Percentiles rank a stretch among this genome's conserved stretches.
Conservation (phyloP, 2,329 filamentous ascomycete species). For the Blumeria hordei region DNA sequence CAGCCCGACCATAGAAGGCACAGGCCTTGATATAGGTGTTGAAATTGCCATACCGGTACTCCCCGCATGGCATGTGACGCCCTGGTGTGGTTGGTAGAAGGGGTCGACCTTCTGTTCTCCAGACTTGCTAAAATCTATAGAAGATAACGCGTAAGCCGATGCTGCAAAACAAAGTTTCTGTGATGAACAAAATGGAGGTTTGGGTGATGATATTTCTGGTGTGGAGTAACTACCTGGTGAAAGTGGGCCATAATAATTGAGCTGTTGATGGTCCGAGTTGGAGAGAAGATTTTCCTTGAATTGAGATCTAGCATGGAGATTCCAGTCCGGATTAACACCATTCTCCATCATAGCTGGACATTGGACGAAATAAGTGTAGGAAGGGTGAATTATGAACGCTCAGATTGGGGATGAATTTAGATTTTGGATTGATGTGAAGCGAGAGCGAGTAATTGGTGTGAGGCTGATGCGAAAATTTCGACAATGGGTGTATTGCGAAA, state of each 20-base stretch:
- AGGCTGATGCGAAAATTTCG: too few species aligned
- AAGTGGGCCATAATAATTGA: slow-evolving; percentile 7
- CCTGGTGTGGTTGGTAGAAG: slow-evolving; percentile 24
- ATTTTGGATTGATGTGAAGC: too few species aligned
- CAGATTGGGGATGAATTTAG: too few species aligned
- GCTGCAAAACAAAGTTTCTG: slow-evolving; percentile 10
- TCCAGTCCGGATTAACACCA: slow-evolving; percentile 15
- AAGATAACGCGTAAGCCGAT: slow-evolving; percentile 4
- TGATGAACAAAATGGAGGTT: slow-evolving; percentile 8
- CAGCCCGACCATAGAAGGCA: slow-evolving; percentile 20
- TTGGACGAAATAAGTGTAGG: slow-evolving; percentile 2
- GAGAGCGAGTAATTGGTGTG: too few species aligned
- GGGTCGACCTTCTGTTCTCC: slow-evolving; percentile 19
- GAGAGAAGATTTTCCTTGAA: slow-evolving; percentile 4
- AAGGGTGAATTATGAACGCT: too few species aligned
- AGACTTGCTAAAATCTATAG: slow-evolving; percentile 6
- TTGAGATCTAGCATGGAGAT: slow-evolving; percentile 7
- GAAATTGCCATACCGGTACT: slow-evolving; percentile 10
- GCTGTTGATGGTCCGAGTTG: slow-evolving; percentile 6
- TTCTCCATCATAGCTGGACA: slow-evolving; percentile 14
- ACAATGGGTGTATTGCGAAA: too few species aligned
- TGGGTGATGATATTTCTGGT: slow-evolving; percentile 7
- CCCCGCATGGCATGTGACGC: slow-evolving; percentile 13
- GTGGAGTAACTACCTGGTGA: slow-evolving; percentile 5
- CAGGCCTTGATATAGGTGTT: slow-evolving; percentile 20